These are phyloP conservation scores for Cylindrotheca closterium DNA, from an alignment of 108 stramenopile genomes.

Conservation along the genomic window DNA sequence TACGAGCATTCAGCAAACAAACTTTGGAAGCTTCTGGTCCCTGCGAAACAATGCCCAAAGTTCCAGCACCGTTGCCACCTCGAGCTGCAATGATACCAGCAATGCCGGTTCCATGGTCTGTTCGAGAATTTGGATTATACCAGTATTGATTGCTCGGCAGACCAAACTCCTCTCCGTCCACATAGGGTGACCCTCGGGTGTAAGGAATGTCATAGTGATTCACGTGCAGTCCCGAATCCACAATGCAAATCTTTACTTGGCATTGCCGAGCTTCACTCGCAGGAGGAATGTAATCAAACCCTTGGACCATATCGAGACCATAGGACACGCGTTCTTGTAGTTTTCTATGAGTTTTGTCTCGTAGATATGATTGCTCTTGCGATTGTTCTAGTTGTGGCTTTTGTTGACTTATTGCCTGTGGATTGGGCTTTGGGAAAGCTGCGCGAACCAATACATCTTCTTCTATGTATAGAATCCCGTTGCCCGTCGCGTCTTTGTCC, in stretches of 20 bases:
- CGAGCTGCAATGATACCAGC: constrained; percentile 60
- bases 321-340: constrained; percentile 6
- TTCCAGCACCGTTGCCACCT: constrained; percentile 42
- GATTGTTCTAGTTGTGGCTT: background rate
- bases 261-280: background rate
- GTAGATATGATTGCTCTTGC: background rate
- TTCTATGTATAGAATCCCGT: background rate
- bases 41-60: constrained; percentile 44
- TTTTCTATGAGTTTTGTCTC: background rate
- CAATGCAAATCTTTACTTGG: constrained; percentile 49
- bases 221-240: constrained; percentile 54
- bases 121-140: constrained; percentile 2
- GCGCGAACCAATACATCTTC: background rate
- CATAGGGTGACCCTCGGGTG: background rate
- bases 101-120: constrained; percentile 38
- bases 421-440: background rate
- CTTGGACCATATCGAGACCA: constrained; percentile 28
- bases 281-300: constrained; percentile 3
- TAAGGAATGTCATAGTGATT: constrained; percentile 41
- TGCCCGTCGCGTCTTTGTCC: constrained; percentile 5
- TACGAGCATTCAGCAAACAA: constrained; percentile 34
- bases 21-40: constrained; percentile 2
- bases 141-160: background rate
- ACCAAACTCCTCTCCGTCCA: constrained; percentile 9
- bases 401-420: too few relatives aligned